Percentiles rank a stretch among this genome's conserved stretches.
phyloP scores from a whole-genome alignment of 306 rosid genomes.

The Parietaria judaica region DNA sequence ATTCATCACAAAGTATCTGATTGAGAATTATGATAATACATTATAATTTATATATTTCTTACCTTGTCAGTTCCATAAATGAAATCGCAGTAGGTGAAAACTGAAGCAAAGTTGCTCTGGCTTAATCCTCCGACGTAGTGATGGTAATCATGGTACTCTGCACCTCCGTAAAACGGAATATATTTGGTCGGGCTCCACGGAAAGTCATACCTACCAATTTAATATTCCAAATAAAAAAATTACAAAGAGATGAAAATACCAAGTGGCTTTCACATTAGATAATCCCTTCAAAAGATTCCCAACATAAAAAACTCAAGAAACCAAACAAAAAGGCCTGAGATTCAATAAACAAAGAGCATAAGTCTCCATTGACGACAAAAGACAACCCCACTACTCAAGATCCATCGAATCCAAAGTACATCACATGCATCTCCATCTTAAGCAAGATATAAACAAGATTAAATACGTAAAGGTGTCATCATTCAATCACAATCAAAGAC shows the following conservation, averaged over 20 bases:
- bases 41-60: constrained; percentile 16
- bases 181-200: constrained; percentile 76
- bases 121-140: constrained; percentile 95
- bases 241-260: neutral
- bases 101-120: constrained; percentile 94
- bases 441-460: constrained; percentile 20
- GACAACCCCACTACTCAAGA: constrained; percentile 33
- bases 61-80: constrained; percentile 98
- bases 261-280: neutral
- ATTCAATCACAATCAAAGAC: constrained; percentile 16
- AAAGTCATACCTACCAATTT: constrained; percentile 57
- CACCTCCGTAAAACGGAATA: constrained; percentile 91
- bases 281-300: neutral
- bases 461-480: constrained; percentile 20
- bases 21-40: constrained; percentile 10
- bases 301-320: neutral
- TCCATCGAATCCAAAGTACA: constrained; percentile 41
- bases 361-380: constrained; percentile 30
- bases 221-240: neutral
- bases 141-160: constrained; percentile 94
- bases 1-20: constrained; percentile 4
- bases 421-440: constrained; percentile 18
- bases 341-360: constrained; percentile 1
- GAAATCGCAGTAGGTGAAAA: constrained; percentile 94
- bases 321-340: constrained; percentile 3